A percentile compares a stretch with the other conserved stretches of the same genome.
Conservation (phyloP, 73 alveolate species). For the Loxodes magnus region DNA sequence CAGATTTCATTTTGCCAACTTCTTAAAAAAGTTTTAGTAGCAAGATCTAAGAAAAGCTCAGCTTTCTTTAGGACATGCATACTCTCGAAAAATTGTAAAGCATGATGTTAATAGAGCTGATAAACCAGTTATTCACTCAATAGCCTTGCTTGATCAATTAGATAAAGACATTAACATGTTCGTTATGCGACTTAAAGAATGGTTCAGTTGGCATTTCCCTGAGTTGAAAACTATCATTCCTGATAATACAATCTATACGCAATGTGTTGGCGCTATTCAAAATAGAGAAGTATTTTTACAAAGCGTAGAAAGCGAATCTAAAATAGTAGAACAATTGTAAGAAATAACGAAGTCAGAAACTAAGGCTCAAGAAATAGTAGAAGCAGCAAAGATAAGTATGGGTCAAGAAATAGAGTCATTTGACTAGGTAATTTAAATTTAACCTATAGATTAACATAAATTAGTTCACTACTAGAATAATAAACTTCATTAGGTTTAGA, state of each 20-base stretch:
- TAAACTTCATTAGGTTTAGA: conserved; percentile 16
- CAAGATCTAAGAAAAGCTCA: conserved; percentile 66
- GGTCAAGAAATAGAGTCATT: conserved; percentile 91
- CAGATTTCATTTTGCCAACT: conserved; percentile 53
- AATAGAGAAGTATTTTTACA: not conserved
- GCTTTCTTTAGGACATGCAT: conserved; percentile 91
- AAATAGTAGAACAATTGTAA: conserved; percentile 37
- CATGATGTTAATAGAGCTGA: conserved; percentile 95
- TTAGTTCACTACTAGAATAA: not conserved
- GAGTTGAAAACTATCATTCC: conserved; percentile 97
- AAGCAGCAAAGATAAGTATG: conserved; percentile 94
- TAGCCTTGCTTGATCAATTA: conserved; percentile 94
- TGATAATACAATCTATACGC: conserved; percentile 94
- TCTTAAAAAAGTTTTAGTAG: conserved; percentile 64
- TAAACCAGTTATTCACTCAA: conserved; percentile 97
- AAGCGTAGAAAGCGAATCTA: conserved; percentile 85
- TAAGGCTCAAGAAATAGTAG: conserved; percentile 74
- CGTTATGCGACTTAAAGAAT: conserved; percentile 99
- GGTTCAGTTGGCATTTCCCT: conserved; percentile 99
- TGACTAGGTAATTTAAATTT: conserved; percentile 87
- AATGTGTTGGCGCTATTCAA: conserved; percentile 60
- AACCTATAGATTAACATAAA: too few relatives aligned
- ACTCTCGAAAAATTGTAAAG: conserved; percentile 77
- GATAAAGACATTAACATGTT: conserved; percentile 98
- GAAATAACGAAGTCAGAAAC: conserved; percentile 74